Evolutionary conservation across 78 protist genomes (phyloP), one percentile per base, ranked within the genome.

Genomic region (Dictyostelium capitatum): DNA sequence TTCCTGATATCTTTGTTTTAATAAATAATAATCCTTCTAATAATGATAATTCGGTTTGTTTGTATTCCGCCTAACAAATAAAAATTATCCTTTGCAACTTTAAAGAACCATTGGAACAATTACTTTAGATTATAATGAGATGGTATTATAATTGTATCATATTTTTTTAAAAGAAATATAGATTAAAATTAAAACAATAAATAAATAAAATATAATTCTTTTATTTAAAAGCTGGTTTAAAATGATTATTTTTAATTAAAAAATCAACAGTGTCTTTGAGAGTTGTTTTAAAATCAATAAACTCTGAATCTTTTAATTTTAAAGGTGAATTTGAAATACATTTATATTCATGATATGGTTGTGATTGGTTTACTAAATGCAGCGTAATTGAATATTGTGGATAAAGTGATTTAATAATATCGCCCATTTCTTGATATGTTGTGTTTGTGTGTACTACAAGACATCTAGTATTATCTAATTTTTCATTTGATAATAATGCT

Each of bases 311-410:
- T 14, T 20, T 1, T 32, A 48, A 28, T 43, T 43, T 43, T 48
- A 41, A 25, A 2, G 37, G 56, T 9, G 62, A 75, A 19, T 6
- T 75, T 48, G 81, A 75, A 25, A 25, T 48, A 9, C 19, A n/a
- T 43, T 72, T 32, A 32, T 48, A 25, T 41, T 10, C 50, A 28
- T 83, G 91, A 65, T 12, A 54, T 14, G 19, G 56, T 28, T 20
- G 28, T 6, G 51, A 37, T 0, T 12, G 47, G 65, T 69, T 28
- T 6, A 6, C n/a, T 47, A 15, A 43, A 23, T 9, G 54, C 0
- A n/a, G 62, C 48, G 15, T 41, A 14, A 37, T 69, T 51, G 20
- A 19, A 41, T 32, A 81, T 47, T 81, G 89, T 54, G 91, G 91
- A 28, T 72, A 83, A 4, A 83, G 20, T 37, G 25, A 2, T 51